Evolutionary conservation across 2,329 filamentous ascomycete genomes (phyloP).

Genomic region (Hymenoscyphus infarciens): DNA sequence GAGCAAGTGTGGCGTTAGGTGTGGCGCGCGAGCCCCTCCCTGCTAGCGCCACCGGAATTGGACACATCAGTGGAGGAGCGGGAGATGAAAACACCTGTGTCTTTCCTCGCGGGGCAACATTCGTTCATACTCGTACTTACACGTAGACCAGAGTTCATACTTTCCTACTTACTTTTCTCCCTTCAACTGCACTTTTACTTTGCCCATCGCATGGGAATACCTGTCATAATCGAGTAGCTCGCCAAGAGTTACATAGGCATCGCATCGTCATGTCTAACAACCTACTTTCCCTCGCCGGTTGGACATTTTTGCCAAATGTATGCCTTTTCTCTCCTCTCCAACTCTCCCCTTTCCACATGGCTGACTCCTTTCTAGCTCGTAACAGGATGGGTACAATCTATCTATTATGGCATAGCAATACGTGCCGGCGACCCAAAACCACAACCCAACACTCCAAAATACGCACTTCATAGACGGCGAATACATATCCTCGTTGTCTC

Average conservation of each 20-base stretch:
- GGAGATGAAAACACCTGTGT: not conserved
- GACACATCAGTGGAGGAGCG: conserved; percentile 7
- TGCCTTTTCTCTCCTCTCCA: conserved; percentile 24
- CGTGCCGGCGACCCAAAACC: conserved; percentile 84
- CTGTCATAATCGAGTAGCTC: not conserved
- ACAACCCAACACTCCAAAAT: conserved; percentile 63
- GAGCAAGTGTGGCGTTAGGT: not conserved
- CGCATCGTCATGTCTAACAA: conserved; percentile 27
- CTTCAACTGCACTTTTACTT: not conserved
- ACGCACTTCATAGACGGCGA: conserved; percentile 69
- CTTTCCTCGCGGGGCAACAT: conserved; percentile 9
- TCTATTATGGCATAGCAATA: conserved; percentile 86
- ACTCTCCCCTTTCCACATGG: not conserved
- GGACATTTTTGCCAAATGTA: conserved; percentile 61
- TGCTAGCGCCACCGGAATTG: conserved; percentile 22
- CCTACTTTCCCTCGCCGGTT: conserved; percentile 54
- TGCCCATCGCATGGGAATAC: not conserved
- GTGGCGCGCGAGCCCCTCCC: conserved; percentile 10
- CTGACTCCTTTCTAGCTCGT: conserved; percentile 55
- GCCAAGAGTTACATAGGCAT: not conserved
- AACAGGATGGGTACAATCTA: conserved; percentile 70
- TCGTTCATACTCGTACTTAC: not conserved
- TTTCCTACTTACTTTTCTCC: not conserved
- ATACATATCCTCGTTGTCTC: conserved; percentile 82
- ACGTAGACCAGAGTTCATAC: too few relatives aligned